Base-by-base conservation (phyloP, 495 filamentous ascomycete genomes). In the Rhizodiscina lignyota region DNA sequence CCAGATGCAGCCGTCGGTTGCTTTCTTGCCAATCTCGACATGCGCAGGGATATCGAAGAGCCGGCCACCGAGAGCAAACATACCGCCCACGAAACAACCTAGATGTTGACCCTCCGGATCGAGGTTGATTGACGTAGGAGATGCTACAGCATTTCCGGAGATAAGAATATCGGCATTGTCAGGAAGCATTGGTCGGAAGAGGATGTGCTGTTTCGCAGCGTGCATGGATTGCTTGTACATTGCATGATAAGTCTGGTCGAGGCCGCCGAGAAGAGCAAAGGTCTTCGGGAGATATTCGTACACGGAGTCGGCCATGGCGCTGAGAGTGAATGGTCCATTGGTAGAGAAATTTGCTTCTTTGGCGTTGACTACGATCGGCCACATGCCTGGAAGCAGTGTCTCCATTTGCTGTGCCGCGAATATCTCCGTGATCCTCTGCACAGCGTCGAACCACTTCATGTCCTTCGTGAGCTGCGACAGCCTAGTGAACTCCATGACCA, bases 61-160 rank as follows among this genome's bases (percentile, higher is more conserved):
- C 39, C 70, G 68, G 0, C 70, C 68, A 0, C 64, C 73, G 16
- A 77, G 60, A 15, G 59, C 63, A n/a, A 72, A 66, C 43, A 69
- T 74, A 10, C 70, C 73, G 21, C 73, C 73, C 8, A 69, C 56
- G 42, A 68, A 78, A 48, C 73, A 78, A 17, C 64, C 64, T 3
- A 77, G 57, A 44, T 78, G 73, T 35, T 78, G 68, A 15, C 48
- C 54, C 31, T 55, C 46, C 12, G 54, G 51, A 22, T 66, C 48
- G 1, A 67, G 38, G 8, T 30, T 48, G 4, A 37, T 32, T 11
- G 17, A 19, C 12, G 18, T 28, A 6, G 34, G 24, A 3, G 21
- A 32, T 2, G 32, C 26, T 2, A 45, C 54, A 10, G 58, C 42
- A 13, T 54, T 40, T 18, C 56, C 54, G 6, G 50, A 43, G 17